A percentile compares a stretch with the other conserved stretches of the same genome.
Evolutionary conservation across 1,139 yeast genomes (phyloP).

Genomic region (Blastobotrys persicus): DNA sequence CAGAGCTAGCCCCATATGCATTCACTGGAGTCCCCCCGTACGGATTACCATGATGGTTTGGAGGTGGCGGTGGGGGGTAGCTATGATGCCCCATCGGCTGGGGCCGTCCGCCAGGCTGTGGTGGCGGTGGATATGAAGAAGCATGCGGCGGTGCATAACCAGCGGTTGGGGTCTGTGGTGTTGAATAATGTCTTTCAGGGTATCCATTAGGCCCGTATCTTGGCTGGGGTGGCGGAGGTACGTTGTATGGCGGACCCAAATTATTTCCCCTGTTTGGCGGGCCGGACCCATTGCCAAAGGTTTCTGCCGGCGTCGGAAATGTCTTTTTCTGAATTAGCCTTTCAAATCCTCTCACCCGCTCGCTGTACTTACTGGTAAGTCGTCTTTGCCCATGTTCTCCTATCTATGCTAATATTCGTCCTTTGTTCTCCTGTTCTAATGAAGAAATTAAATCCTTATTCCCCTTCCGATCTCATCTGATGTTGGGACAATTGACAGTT

Average conservation of each 20-base stretch:
- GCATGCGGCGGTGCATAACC: slow-evolving; percentile 9
- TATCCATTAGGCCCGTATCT: slow-evolving; percentile 13
- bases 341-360: too few species aligned
- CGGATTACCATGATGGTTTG: slow-evolving; percentile 1
- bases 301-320: slow-evolving; percentile 31
- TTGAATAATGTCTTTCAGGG: background rate
- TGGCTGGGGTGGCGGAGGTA: slow-evolving; percentile 20
- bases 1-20: background rate
- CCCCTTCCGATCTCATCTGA: background rate
- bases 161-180: slow-evolving; percentile 12
- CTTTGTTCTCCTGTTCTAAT: slow-evolving; percentile 22
- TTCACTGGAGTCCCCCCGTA: background rate
- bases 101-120: slow-evolving; percentile 10
- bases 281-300: slow-evolving; percentile 23
- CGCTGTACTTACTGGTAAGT: slow-evolving; percentile 26
- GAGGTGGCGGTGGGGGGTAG: slow-evolving; percentile 9
- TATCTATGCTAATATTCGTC: too few species aligned
- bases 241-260: slow-evolving; percentile 8
- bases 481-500: background rate
- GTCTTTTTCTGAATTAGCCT: slow-evolving; percentile 14
- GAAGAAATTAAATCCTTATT: background rate
- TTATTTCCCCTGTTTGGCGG: slow-evolving; percentile 15
- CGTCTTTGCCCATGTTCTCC: slow-evolving; percentile 30
- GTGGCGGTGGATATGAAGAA: slow-evolving; percentile 12
- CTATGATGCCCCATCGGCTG: slow-evolving; percentile 13